Percentiles rank a stretch among this genome's conserved stretches.
Conservation (phyloP, 306 rosid genomes). For the Alnus glutinosa region DNA sequence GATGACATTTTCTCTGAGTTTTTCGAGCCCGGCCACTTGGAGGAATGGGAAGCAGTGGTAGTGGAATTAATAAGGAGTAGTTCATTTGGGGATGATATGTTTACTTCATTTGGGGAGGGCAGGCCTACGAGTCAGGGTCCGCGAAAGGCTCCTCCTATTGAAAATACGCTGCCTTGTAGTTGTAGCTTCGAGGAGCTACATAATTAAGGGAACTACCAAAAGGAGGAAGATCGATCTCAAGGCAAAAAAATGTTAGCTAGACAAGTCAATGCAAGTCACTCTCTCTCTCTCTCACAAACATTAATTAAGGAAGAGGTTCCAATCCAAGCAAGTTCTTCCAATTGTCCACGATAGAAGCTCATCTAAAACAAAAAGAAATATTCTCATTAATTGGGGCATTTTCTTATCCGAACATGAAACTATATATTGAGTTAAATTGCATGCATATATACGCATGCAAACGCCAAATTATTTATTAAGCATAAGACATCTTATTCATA, state of each 20-base stretch:
- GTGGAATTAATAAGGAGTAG: slow-evolving; percentile 50
- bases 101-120: slow-evolving; percentile 62
- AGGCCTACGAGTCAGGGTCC: slow-evolving; percentile 66
- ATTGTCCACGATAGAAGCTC: too few species aligned
- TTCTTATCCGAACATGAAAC: too few species aligned
- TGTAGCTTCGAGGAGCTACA: slow-evolving; percentile 75
- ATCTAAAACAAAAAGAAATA: too few species aligned
- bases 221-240: slow-evolving; percentile 72
- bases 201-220: slow-evolving; percentile 62
- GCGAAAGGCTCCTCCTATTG: slow-evolving; percentile 66
- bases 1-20: slow-evolving; percentile 71
- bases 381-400: too few species aligned
- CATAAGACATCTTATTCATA: too few species aligned
- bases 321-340: too few species aligned
- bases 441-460: too few species aligned
- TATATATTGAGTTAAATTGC: too few species aligned
- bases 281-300: too few species aligned
- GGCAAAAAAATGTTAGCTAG: slow-evolving; percentile 5
- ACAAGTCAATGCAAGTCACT: too few species aligned
- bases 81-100: slow-evolving; percentile 65
- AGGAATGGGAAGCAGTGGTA: slow-evolving; percentile 58
- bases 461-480: too few species aligned
- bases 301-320: too few species aligned
- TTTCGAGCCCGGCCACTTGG: slow-evolving; percentile 67
- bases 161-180: slow-evolving; percentile 53